phyloP scores from a whole-genome alignment of 1,139 yeast genomes.

The Kluyveromyces sp. region DNA sequence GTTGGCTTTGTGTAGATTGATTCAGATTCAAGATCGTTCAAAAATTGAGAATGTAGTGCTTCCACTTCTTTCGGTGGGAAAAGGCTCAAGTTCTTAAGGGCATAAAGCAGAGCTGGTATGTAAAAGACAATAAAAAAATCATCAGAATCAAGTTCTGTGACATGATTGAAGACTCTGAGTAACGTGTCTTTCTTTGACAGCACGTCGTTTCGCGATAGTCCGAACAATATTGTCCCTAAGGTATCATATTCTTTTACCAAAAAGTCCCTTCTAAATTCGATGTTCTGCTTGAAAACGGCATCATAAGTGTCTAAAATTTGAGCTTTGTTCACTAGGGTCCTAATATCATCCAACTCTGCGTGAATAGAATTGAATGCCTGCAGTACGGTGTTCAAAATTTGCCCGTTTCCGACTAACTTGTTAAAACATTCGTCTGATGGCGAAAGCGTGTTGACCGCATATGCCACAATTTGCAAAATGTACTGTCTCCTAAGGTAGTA shows the following conservation, averaged over 20 bases:
- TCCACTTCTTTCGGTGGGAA: slow-evolving; percentile 34
- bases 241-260: slow-evolving; percentile 63
- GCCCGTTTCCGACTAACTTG: slow-evolving; percentile 22
- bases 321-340: slow-evolving; percentile 62
- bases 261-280: slow-evolving; percentile 55
- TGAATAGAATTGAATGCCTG: slow-evolving; percentile 54
- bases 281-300: slow-evolving; percentile 47
- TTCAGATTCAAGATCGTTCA: slow-evolving; percentile 32
- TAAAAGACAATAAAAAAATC: slow-evolving; percentile 59
- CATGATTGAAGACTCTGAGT: slow-evolving; percentile 36
- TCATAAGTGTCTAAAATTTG: slow-evolving; percentile 46
- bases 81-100: slow-evolving; percentile 34
- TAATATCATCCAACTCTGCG: slow-evolving; percentile 44
- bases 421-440: slow-evolving; percentile 19
- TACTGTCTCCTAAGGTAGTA: slow-evolving; percentile 65
- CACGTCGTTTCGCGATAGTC: slow-evolving; percentile 39
- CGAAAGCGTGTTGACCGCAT: slow-evolving; percentile 37
- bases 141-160: slow-evolving; percentile 44
- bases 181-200: slow-evolving; percentile 37
- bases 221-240: slow-evolving; percentile 57
- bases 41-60: slow-evolving; percentile 32
- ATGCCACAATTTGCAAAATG: slow-evolving; percentile 64
- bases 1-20: slow-evolving; percentile 47
- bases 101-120: slow-evolving; percentile 52
- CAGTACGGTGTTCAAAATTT: slow-evolving; percentile 39